Evolutionary conservation across 1,284 basidiomycete genomes (phyloP).

Genomic region (Sporisorium sorghi): DNA sequence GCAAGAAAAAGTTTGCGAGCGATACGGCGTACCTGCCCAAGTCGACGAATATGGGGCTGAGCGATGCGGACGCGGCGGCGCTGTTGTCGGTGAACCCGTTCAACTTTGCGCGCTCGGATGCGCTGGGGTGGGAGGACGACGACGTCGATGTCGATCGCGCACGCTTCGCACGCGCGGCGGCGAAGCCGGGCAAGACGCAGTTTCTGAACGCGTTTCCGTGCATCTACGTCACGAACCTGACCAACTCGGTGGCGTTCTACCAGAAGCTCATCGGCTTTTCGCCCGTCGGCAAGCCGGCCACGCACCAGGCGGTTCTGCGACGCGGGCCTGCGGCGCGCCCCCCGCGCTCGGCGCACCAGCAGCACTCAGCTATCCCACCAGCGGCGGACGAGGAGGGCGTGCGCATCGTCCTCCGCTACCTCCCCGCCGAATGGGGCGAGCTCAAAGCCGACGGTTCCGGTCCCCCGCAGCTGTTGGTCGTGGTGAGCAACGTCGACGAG

Average conservation of each 20-base stretch:
- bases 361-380: slow-evolving; percentile 38
- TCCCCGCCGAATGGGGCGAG: slow-evolving; percentile 49
- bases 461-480: slow-evolving; percentile 44
- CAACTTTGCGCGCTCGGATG: slow-evolving; percentile 31
- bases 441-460: slow-evolving; percentile 45
- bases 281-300: slow-evolving; percentile 40
- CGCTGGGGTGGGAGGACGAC: slow-evolving; percentile 44
- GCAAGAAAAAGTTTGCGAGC: slow-evolving; percentile 41
- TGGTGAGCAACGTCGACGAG: slow-evolving; percentile 50
- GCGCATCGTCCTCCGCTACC: slow-evolving; percentile 38
- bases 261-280: slow-evolving; percentile 51
- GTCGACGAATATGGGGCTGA: slow-evolving; percentile 54
- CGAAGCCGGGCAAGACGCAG: slow-evolving; percentile 24
- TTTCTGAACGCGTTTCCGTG: slow-evolving; percentile 45
- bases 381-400: slow-evolving; percentile 43
- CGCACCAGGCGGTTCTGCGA: slow-evolving; percentile 41
- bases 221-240: slow-evolving; percentile 44
- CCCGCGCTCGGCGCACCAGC: slow-evolving; percentile 20
- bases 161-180: slow-evolving; percentile 2
- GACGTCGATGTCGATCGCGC: slow-evolving; percentile 48
- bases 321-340: slow-evolving; percentile 41
- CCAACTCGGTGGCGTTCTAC: slow-evolving; percentile 44
- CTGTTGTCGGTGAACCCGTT: slow-evolving; percentile 43
- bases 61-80: slow-evolving; percentile 43
- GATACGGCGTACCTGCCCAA: slow-evolving; percentile 53